Percentiles rank a stretch among this genome's conserved stretches.
phyloP scores from a whole-genome alignment of 805 yeast species.

The Kockiozyma suomiensis region DNA sequence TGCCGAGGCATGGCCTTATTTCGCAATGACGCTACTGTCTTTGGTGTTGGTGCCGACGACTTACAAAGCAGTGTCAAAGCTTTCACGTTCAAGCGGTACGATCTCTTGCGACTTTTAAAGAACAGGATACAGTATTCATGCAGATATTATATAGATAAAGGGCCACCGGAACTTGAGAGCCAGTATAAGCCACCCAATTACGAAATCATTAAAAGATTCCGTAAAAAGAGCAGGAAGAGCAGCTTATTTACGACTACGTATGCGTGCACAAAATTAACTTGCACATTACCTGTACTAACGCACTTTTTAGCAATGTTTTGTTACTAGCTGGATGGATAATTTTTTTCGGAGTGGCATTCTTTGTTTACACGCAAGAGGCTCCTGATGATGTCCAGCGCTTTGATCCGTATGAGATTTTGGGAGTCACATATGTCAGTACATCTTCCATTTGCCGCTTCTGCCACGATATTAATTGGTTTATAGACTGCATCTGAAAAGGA shows the following conservation, averaged over 20 bases:
- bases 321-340: conserved; percentile 62
- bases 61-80: conserved; percentile 30
- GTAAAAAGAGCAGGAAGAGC: conserved; percentile 38
- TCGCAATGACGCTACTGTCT: conserved; percentile 70
- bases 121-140: too few species aligned
- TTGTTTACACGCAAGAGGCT: conserved; percentile 44
- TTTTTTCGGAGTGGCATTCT: conserved; percentile 47
- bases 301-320: conserved; percentile 36
- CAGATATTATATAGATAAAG: neutral
- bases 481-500: conserved; percentile 69
- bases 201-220: conserved; percentile 36
- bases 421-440: conserved; percentile 53
- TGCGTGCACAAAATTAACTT: conserved; percentile 35
- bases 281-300: neutral
- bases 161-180: conserved; percentile 5
- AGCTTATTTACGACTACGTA: conserved; percentile 40
- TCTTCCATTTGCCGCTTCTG: neutral
- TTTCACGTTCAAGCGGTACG: neutral
- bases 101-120: too few species aligned
- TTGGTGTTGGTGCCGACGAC: conserved; percentile 71
- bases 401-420: conserved; percentile 90
- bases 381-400: conserved; percentile 50
- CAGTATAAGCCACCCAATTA: conserved; percentile 32
- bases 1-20: conserved; percentile 92
- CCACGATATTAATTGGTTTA: neutral